A percentile compares a stretch with the other conserved stretches of the same genome.
Evolutionary conservation across 2,329 filamentous ascomycete species (phyloP).

Genomic region (Alternaria sp.): DNA sequence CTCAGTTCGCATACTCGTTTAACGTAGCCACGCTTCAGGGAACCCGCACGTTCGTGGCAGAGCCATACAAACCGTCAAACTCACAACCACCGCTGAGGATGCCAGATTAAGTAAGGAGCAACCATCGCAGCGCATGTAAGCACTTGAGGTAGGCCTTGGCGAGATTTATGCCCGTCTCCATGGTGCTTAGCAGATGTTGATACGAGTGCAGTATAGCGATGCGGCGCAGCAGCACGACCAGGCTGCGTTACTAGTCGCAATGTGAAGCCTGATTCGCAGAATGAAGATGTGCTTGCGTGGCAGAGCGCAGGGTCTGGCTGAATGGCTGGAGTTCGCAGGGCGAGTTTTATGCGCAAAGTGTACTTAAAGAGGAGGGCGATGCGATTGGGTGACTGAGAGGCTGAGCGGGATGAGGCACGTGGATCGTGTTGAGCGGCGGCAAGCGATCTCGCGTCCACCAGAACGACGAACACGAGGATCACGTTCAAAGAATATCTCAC

Average conservation of each 20-base stretch:
- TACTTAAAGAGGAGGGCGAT: neutral
- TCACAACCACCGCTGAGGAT: neutral
- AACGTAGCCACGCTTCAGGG: neutral
- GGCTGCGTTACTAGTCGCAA: neutral
- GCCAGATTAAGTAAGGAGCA: neutral
- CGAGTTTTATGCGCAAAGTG: neutral
- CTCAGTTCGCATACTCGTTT: neutral
- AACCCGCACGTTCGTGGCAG: neutral
- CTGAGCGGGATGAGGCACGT: neutral
- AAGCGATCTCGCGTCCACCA: neutral
- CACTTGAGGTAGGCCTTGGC: neutral
- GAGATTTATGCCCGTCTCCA: neutral
- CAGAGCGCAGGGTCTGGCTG: neutral
- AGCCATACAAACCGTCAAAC: neutral
- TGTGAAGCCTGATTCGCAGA: neutral
- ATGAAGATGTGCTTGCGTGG: neutral
- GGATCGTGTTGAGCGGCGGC: neutral
- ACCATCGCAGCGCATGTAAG: neutral
- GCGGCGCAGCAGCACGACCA: neutral
- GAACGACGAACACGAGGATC: neutral
- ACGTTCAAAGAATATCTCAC: neutral
- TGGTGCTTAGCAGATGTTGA: neutral
- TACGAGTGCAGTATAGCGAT: neutral
- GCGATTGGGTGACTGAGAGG: conserved; percentile 3
- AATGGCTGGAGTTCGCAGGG: neutral